Evolutionary conservation across 139 green algal genomes (phyloP), one percentile per base, ranked within the genome.

Genomic region (Auxenochlorella pyrenoidosa): DNA sequence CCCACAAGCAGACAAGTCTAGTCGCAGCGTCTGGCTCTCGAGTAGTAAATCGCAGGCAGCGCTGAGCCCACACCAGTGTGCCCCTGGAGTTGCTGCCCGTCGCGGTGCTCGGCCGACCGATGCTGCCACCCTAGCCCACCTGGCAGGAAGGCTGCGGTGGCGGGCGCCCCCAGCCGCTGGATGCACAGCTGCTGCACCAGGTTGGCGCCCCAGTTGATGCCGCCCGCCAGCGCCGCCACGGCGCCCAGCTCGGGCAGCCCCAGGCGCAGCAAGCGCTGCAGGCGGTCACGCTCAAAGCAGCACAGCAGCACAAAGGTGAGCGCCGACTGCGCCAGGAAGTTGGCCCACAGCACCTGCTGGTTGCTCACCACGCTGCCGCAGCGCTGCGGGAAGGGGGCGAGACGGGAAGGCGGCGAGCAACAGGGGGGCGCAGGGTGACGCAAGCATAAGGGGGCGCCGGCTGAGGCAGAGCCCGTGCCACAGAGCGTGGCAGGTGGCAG

Each of bases 191-290:
- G 79, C 59, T 85, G 79, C 59, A 75, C 38, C 36, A 66, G 38
- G 59, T 85, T 85, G 36, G 59, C 79, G 0, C 43, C 63, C 79
- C 79, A 85, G 79, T 85, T 85, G 36, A 85, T 63, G 59, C 79
- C 79, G 0, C 59, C 38, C 24, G 59, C 59, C 58, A 85, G 36
- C 36, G 79, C 59, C 22, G 40, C 63, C 79, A 83, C 78, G n/a
- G 38, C n/a, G 10, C 5, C 51, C 51, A 83, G n/a, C 78, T 83
- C n/a, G 10, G 6, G 19, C 10, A 16, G n/a, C 2, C 43, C 78
- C n/a, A 83, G 78, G 34, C 41, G 34, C 16, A 71, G 78, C 78
- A 71, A 54, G 3, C 19, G 44, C 13, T 0, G 18, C 34, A 83
- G 51, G 32, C 34, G 6, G 54, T 21, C 78, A 8, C n/a, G 51